Conservation (phyloP, 1,284 basidiomycete species). For the Microbotryum scabiosae region DNA sequence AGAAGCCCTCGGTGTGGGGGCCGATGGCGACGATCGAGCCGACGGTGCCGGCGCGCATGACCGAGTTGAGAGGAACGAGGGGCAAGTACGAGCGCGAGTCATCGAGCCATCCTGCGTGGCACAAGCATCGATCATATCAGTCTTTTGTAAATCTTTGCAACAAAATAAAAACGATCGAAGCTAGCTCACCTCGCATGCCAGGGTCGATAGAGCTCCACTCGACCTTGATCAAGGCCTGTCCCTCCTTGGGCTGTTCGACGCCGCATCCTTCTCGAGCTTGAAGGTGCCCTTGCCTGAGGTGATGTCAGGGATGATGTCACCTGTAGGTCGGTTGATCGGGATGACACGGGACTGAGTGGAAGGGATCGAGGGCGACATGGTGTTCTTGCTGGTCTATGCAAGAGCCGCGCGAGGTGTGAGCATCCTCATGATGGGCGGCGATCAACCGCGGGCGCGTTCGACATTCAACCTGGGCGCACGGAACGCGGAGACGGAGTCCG, state of each 20-base stretch:
- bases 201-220: slow-evolving; percentile 39
- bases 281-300: slow-evolving; percentile 34
- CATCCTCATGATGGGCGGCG: no score
- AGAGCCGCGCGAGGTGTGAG: no score
- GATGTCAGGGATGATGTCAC: slow-evolving; percentile 32
- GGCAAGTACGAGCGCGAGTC: slow-evolving; percentile 28
- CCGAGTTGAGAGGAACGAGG: slow-evolving; percentile 28
- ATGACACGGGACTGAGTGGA: slow-evolving; percentile 28
- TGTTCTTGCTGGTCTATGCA: no score
- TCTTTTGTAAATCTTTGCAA: no score
- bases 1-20: not conserved
- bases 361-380: not conserved
- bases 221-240: slow-evolving; percentile 36
- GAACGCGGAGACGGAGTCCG: no score
- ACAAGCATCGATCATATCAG: no score
- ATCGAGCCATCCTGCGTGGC: slow-evolving; percentile 29
- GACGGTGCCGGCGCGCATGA: slow-evolving; percentile 31
- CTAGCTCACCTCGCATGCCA: slow-evolving; percentile 25
- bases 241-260: slow-evolving; percentile 29
- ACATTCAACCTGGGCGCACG: no score
- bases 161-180: no score
- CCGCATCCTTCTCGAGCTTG: slow-evolving; percentile 24
- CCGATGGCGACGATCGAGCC: slow-evolving; percentile 21
- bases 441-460: no score
- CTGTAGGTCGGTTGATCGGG: slow-evolving; percentile 37